Conservation (phyloP, 2,329 filamentous ascomycete genomes). For the Monosporascus sp. region DNA sequence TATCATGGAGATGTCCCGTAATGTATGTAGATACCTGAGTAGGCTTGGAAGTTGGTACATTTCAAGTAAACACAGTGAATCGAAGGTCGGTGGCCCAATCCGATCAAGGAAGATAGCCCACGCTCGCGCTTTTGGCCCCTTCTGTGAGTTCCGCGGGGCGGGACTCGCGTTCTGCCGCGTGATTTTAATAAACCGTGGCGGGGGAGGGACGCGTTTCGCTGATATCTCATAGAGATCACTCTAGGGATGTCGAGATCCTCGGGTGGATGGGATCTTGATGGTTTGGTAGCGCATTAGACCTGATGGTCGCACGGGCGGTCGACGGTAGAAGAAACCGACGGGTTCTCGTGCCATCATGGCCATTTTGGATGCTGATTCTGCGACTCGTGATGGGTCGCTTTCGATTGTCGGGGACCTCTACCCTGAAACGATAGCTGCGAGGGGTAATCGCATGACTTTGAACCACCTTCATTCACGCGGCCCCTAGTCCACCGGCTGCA, state of each 20-base stretch:
- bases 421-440: not conserved
- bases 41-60: not conserved
- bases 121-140: not conserved
- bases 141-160: not conserved
- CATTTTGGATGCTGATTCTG: not conserved
- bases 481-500: conserved; percentile 23
- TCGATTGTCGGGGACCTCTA: not conserved
- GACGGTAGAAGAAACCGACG: not conserved
- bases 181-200: too few species aligned
- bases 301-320: not conserved
- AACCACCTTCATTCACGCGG: conserved; percentile 11
- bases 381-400: not conserved
- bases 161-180: not conserved
- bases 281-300: not conserved
- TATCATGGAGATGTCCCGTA: not conserved
- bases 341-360: not conserved
- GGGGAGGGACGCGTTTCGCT: not conserved
- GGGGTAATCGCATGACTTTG: not conserved
- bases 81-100: not conserved
- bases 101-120: not conserved
- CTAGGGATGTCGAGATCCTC: not conserved
- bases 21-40: not conserved
- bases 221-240: not conserved
- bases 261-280: not conserved
- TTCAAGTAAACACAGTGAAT: not conserved